A percentile compares a stretch with the other conserved stretches of the same genome.
Evolutionary conservation across 257 asterid genomes (phyloP).

Genomic region (Solanum virginianum): DNA sequence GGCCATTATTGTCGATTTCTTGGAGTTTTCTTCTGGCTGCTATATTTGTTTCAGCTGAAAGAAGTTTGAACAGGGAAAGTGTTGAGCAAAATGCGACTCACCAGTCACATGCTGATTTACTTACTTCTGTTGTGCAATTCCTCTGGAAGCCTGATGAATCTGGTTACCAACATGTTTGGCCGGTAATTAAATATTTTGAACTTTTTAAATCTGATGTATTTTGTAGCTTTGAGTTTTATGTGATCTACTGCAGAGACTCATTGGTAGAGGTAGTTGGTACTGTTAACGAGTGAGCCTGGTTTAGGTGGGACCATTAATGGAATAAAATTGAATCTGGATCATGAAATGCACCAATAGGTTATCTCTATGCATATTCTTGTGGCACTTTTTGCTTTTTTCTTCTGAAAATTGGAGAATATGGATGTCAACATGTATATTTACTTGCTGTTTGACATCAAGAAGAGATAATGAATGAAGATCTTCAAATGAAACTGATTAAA

Average conservation of each 20-base stretch:
- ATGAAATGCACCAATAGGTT: background rate
- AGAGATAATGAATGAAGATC: background rate
- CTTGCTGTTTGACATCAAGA: background rate
- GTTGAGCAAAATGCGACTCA: conserved; percentile 7
- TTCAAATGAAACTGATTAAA: background rate
- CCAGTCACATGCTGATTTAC: conserved; percentile 25
- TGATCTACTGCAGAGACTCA: background rate
- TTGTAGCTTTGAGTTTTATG: background rate
- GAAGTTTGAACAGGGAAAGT: conserved; percentile 46
- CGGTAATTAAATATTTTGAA: conserved; percentile 42
- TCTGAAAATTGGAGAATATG: background rate
- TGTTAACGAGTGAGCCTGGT: background rate
- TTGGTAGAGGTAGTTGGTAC: background rate
- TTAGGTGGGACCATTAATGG: background rate
- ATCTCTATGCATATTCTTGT: background rate
- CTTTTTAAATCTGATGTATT: background rate
- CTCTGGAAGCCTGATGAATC: conserved; percentile 54
- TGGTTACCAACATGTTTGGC: conserved; percentile 94
- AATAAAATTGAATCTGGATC: background rate
- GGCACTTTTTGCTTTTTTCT: background rate
- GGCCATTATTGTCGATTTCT: conserved; percentile 41
- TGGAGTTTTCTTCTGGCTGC: conserved; percentile 75
- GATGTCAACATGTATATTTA: background rate
- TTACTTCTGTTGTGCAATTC: conserved; percentile 31
- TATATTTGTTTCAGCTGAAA: conserved; percentile 77